These are phyloP conservation scores for Nakaseomyces nivariensis DNA, from an alignment of 1,139 yeast genomes.

Conservation along the genomic window DNA sequence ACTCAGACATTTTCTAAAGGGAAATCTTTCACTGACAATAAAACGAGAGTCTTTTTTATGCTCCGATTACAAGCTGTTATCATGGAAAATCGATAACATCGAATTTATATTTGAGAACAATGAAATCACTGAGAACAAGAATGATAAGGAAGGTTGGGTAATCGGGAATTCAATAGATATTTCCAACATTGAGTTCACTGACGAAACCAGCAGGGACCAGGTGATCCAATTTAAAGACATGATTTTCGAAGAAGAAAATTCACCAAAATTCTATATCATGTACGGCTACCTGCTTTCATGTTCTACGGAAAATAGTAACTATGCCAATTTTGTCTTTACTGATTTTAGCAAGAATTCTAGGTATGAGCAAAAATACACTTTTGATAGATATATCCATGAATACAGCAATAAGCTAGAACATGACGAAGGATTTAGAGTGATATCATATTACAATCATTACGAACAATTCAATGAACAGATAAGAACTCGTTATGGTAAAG, in stretches of 20 bases:
- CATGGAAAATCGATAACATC: not conserved
- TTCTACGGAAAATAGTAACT: slow-evolving; percentile 11
- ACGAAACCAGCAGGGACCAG: not conserved
- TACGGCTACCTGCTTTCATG: slow-evolving; percentile 15
- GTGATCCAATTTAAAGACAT: not conserved
- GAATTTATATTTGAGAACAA: not conserved
- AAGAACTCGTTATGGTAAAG: slow-evolving; percentile 5
- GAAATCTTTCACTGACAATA: not conserved
- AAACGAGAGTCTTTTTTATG: not conserved
- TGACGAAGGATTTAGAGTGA: slow-evolving; percentile 12
- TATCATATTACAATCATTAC: slow-evolving; percentile 15
- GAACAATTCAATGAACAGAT: slow-evolving; percentile 9
- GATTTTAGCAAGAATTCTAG: slow-evolving; percentile 15
- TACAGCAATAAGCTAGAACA: slow-evolving; percentile 9
- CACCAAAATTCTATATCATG: slow-evolving; percentile 11
- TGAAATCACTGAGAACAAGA: not conserved
- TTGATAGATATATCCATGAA: slow-evolving; percentile 15
- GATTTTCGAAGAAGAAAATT: not conserved
- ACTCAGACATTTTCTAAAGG: not conserved
- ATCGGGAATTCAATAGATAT: not conserved
- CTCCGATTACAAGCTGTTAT: not conserved
- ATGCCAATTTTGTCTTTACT: slow-evolving; percentile 15
- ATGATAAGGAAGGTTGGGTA: not conserved
- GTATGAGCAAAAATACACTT: slow-evolving; percentile 13
- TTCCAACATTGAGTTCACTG: not conserved